These are phyloP conservation scores for Pisolithus orientalis DNA, from an alignment of 768 basidiomycete genomes.

Conservation along the genomic window DNA sequence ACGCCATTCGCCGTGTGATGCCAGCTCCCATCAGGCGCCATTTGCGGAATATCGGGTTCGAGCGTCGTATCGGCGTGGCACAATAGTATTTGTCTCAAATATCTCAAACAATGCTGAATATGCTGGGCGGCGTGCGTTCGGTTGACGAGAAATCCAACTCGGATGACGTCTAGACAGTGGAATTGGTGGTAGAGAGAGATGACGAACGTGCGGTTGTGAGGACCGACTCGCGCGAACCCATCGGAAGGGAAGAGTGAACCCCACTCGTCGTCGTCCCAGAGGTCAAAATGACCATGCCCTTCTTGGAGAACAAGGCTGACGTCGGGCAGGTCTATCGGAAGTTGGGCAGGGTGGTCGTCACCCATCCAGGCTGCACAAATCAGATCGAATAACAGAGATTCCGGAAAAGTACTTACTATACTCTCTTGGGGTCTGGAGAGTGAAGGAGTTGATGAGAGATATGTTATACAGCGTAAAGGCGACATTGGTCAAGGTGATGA, in stretches of 20 bases:
- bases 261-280: slow-evolving; percentile 32
- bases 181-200: slow-evolving; percentile 42
- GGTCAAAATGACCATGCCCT: slow-evolving; percentile 22
- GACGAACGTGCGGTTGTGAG: slow-evolving; percentile 27
- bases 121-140: slow-evolving; percentile 23
- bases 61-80: slow-evolving; percentile 35
- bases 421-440: slow-evolving; percentile 11
- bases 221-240: slow-evolving; percentile 30
- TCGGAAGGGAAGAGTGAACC: slow-evolving; percentile 27
- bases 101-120: slow-evolving; percentile 33
- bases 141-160: slow-evolving; percentile 22
- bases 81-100: slow-evolving; percentile 32
- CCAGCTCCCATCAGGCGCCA: slow-evolving; percentile 14
- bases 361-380: slow-evolving; percentile 22
- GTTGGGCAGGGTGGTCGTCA: slow-evolving; percentile 26
- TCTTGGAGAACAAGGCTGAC: slow-evolving; percentile 22
- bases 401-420: slow-evolving; percentile 15
- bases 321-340: slow-evolving; percentile 23
- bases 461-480: slow-evolving; percentile 10
- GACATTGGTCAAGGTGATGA: slow-evolving; percentile 20
- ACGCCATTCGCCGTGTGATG: slow-evolving; percentile 25
- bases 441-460: slow-evolving; percentile 8
- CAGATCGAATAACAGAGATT: neutral
- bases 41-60: slow-evolving; percentile 27
- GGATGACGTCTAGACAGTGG: slow-evolving; percentile 38